Conservation (phyloP, 1,284 basidiomycete species). For the Boletus coffeatus region DNA sequence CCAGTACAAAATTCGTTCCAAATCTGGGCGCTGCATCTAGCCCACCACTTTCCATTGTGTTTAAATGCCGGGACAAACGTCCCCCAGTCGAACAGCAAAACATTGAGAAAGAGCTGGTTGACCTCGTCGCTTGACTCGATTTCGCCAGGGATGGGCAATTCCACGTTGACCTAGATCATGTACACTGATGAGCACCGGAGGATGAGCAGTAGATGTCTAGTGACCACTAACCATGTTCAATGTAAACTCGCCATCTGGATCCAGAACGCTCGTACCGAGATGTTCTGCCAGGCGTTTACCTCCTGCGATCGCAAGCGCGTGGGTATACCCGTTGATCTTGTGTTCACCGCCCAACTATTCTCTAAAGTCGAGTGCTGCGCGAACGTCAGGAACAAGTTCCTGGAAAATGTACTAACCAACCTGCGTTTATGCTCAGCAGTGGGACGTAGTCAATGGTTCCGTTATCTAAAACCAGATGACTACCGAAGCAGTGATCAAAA, state of each 20-base stretch:
- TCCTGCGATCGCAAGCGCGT: slow-evolving; percentile 67
- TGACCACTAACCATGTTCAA: slow-evolving; percentile 60
- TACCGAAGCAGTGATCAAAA: too few species aligned
- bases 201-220: neutral
- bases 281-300: slow-evolving; percentile 61
- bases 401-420: too few species aligned
- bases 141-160: slow-evolving; percentile 43
- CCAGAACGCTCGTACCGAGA: slow-evolving; percentile 62
- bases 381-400: slow-evolving; percentile 20
- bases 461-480: too few species aligned
- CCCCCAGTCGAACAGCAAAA: slow-evolving; percentile 38
- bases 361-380: slow-evolving; percentile 69
- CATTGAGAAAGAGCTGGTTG: slow-evolving; percentile 30
- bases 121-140: slow-evolving; percentile 32
- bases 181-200: neutral
- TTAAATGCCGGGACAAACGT: slow-evolving; percentile 34
- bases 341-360: slow-evolving; percentile 80
- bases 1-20: slow-evolving; percentile 60
- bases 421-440: too few species aligned
- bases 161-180: slow-evolving; percentile 41
- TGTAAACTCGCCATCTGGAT: slow-evolving; percentile 59
- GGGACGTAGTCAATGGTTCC: too few species aligned
- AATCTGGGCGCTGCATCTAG: slow-evolving; percentile 65
- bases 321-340: slow-evolving; percentile 73
- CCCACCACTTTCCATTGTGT: slow-evolving; percentile 69